phyloP scores from a whole-genome alignment of 495 filamentous ascomycete genomes.

The Niebla homalea region DNA sequence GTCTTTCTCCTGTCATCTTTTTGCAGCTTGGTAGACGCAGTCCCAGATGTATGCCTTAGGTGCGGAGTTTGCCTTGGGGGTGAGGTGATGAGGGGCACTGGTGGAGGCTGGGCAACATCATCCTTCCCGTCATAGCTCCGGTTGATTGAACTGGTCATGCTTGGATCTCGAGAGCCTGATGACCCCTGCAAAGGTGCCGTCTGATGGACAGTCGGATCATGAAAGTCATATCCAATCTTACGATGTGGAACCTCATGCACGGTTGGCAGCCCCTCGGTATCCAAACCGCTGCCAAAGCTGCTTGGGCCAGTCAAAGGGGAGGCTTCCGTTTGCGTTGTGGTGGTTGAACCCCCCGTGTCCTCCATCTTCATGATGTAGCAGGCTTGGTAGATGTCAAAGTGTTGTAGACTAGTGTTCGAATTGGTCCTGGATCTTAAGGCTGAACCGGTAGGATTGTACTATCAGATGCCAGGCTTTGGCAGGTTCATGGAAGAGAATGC shows the following conservation, averaged over 20 bases:
- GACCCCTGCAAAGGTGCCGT: slow-evolving; percentile 1
- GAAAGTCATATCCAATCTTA: not conserved
- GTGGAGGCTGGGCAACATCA: slow-evolving; percentile 6
- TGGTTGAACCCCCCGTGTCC: no score
- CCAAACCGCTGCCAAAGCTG: slow-evolving; percentile 6
- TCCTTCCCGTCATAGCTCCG: slow-evolving; percentile 9
- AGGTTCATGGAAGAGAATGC: no score
- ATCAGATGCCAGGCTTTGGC: no score
- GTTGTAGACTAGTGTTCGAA: no score
- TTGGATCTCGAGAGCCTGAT: slow-evolving; percentile 7
- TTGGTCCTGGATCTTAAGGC: no score
- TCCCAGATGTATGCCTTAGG: slow-evolving; percentile 1
- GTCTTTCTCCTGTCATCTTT: slow-evolving; percentile 6
- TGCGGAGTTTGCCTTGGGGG: not conserved
- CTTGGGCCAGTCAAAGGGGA: slow-evolving; percentile 11
- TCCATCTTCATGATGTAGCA: no score
- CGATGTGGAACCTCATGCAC: slow-evolving; percentile 10
- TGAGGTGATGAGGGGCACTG: slow-evolving; percentile 3
- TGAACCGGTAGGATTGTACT: no score
- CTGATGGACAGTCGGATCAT: slow-evolving; percentile 1
- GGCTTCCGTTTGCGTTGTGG: not conserved
- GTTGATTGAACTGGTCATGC: slow-evolving; percentile 8
- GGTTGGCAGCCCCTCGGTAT: slow-evolving; percentile 9
- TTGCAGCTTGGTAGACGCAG: not conserved
- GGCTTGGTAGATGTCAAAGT: no score